Evolutionary conservation across 495 filamentous ascomycete species (phyloP), one percentile per base, ranked within the genome.

Genomic region (Penicillium manginii): DNA sequence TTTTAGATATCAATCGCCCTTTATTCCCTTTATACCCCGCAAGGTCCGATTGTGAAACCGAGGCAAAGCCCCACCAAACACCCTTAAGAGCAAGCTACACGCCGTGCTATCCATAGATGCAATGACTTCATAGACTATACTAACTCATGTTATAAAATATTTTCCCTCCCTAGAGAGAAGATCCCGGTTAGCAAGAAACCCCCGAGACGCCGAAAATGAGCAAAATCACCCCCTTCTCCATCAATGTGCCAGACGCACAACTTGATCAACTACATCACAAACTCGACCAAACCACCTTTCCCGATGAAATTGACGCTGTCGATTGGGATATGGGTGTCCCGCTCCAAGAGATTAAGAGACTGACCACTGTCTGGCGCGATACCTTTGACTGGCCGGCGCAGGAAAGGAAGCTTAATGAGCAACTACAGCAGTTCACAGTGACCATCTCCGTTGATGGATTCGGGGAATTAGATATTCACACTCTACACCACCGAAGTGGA

Each of bases 401-500:
- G 26, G 78, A 81, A 54, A 52, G 52, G 32, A 65, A 67, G 15
- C 53, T 83, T 14, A 83, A 82, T 47, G 65, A 74, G 18, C 64
- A 59, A 37, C 60, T 82, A 26, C 66, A 68, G 0, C 75, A 81
- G 18, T 77, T 72, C 59, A 73, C 48, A 2, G 67, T 79, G 19
- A 48, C 59, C 9, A 58, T 80, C 12, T 51, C 58, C 0, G 67
- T 75, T 6, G 63, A 69, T 35, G 73, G 69, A 0, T 79, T 82
- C 50, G 73, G 72, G 7, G 68, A 78, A 11, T 56, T 86, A 7
- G 74, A 79, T 17, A 66, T 79, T 35, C 73, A 79, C 65, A 66
- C 65, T 58, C 68, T 87, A 57, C 85, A 90, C 69, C 77, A 87
- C 55, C 76, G 73, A 18, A 84, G 81, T 26, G 50, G 68, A 12